Evolutionary conservation across 257 asterid species (phyloP), one percentile per base, ranked within the genome.

Genomic region (Solanum chilense): DNA sequence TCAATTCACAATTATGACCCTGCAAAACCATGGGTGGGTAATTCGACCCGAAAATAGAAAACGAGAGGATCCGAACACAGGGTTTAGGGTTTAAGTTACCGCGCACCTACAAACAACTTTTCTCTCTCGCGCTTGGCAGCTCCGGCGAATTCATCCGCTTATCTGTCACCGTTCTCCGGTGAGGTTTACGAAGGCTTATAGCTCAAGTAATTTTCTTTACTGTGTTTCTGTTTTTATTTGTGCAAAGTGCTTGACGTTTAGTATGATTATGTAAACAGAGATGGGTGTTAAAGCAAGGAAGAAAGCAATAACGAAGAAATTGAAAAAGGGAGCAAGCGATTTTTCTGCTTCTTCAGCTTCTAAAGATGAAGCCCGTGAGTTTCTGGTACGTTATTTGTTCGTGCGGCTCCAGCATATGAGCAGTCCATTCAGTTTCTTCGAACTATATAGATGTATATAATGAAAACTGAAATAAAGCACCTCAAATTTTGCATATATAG

Each of bases 241-340:
- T 21, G 29, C 31, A 21, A 73, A 20, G 49, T 35, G 81, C 16
- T 74, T 74, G 82, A 74, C 7, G 21, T 74, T 27, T 74, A 74
- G 31, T 74, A 12, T 74, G 80, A 73, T 21, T 39, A 7, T 74
- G 56, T 76, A 7, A 27, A 81, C 85, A 73, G 89, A 87, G 52
- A 93, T 93, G 95, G 93, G 92, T 52, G 85, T 56, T 20, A 93
- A 93, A 81, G 93, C 97, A 13, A 95, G 88, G 87, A 94, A 92
- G 91, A 89, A 91, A 87, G 88, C 91, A 15, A 82, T 60, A 23
- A 64, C 66, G 83, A 92, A 91, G 90, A 90, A 56, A 70, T 21
- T 91, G 93, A 94, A 93, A 89, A 92, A 91, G 88, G 91, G 91
- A 1, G 89, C 96, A 13, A 90, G 92, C 27, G 88, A 90, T 82